Conservation (phyloP, 441 rosid genomes). For the Omphalea diandra region DNA sequence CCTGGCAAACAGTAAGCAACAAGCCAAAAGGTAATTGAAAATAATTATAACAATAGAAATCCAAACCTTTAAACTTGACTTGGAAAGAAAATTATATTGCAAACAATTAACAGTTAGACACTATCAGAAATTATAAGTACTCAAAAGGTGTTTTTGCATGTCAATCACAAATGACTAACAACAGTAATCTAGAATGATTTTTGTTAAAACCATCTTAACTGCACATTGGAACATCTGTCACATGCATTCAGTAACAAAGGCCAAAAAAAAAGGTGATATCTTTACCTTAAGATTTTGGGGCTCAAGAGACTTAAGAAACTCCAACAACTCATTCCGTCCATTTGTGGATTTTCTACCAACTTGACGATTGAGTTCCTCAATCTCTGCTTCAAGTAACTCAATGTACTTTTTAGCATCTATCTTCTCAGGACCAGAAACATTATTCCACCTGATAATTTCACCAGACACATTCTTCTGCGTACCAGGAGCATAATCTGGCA, state of each 20-base stretch:
- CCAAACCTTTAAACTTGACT: not conserved
- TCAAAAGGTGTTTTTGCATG: not conserved
- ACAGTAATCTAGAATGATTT: not conserved
- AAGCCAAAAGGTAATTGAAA: not conserved
- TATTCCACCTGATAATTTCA: constrained; percentile 91
- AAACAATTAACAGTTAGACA: not conserved
- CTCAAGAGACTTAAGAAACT: constrained; percentile 85
- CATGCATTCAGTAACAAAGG: not conserved
- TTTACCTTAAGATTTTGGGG: constrained; percentile 94
- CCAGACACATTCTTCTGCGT: constrained; percentile 94
- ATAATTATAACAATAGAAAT: not conserved
- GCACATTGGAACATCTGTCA: not conserved
- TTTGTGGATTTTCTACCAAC: constrained; percentile 60
- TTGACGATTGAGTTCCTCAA: constrained; percentile 81
- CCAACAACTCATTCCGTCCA: constrained; percentile 82
- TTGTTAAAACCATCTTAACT: not conserved
- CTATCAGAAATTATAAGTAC: not conserved
- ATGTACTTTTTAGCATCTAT: constrained; percentile 92
- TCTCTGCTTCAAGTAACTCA: constrained; percentile 92
- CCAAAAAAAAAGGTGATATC: not conserved
- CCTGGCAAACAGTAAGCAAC: not conserved
- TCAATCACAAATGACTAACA: not conserved
- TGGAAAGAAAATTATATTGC: not conserved
- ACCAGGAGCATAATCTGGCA: constrained; percentile 81
- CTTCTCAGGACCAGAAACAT: constrained; percentile 82